Evolutionary conservation across 495 filamentous ascomycete species (phyloP).

Genomic region (Delitschia confertaspora): DNA sequence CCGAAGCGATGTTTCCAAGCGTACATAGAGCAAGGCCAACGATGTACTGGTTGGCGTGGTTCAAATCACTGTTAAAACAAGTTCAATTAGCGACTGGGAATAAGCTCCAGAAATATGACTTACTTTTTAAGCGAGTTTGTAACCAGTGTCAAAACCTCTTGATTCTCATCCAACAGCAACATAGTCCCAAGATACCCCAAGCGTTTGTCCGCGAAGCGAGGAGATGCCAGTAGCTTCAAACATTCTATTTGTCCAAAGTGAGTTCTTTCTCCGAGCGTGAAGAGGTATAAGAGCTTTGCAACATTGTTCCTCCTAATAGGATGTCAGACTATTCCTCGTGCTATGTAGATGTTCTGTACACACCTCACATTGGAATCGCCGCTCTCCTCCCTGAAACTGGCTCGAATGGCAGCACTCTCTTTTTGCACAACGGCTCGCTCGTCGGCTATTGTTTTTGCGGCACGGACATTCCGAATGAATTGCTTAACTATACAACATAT

Average conservation of each 20-base stretch:
- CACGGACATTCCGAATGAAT: conserved; percentile 98
- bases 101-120: conserved; percentile 19
- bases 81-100: conserved; percentile 17
- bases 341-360: conserved; percentile 15
- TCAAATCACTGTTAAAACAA: conserved; percentile 62
- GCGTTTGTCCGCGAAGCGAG: conserved; percentile 95
- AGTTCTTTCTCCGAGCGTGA: conserved; percentile 94
- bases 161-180: conserved; percentile 93
- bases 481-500: conserved; percentile 68
- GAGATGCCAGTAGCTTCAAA: conserved; percentile 90
- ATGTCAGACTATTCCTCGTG: conserved; percentile 8
- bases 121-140: conserved; percentile 97
- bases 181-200: conserved; percentile 94
- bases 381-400: conserved; percentile 95
- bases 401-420: conserved; percentile 92
- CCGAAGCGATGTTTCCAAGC: conserved; percentile 90
- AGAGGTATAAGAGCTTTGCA: conserved; percentile 93
- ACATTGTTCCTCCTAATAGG: conserved; percentile 86
- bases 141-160: conserved; percentile 92
- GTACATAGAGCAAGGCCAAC: conserved; percentile 93
- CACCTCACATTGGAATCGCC: conserved; percentile 82
- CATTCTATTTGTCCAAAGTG: conserved; percentile 99
- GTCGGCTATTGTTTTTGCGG: conserved; percentile 96
- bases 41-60: conserved; percentile 97
- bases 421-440: conserved; percentile 97